Evolutionary conservation across 1,139 yeast species (phyloP), one percentile per base, ranked within the genome.

Genomic region (Diutina catenulata): DNA sequence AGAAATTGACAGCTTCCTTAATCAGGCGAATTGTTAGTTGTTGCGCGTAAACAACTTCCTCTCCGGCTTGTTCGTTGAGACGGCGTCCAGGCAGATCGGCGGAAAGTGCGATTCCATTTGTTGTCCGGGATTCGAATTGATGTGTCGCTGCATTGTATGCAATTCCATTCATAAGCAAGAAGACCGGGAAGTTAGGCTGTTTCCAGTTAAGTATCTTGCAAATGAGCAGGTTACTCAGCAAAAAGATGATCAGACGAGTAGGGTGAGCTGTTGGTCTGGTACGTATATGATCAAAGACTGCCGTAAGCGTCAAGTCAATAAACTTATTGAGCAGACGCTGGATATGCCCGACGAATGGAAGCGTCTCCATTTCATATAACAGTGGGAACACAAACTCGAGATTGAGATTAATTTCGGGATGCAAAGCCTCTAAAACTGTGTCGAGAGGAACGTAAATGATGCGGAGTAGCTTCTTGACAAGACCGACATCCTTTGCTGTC

Each of bases 161-260:
- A 27, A 79, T 63, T 10, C 86, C 84, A 49, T 76, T 80, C 74
- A 88, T 75, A 39, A 79, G 74, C 57, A 83, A 81, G 47, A 91
- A 80, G 1, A 91, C 97, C 0, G 98, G 96, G 59, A 82, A 91
- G 56, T 88, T 91, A 4, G 98, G 98, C 59, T 91, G 98, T 57
- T 91, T 91, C 98, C 98, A 91, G 57, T 91, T 91, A 48, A 91
- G 64, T 37, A 86, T 82, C 15, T 95, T 86, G 58, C 98, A 91
- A 15, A 87, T 84, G 38, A 79, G 74, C 24, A 95, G 82, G 56
- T 87, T 87, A 38, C 86, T 75, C 1, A 96, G 84, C 14, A 94
- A 74, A 56, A 91, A 82, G 6, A 88, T 77, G 26, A 91, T 62
- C 0, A 91, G 77, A 42, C 94, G 64, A 42, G 52, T 39, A 43